These are phyloP conservation scores for Peronospora destructor DNA, from an alignment of 352 stramenopile genomes.

Conservation along the genomic window DNA sequence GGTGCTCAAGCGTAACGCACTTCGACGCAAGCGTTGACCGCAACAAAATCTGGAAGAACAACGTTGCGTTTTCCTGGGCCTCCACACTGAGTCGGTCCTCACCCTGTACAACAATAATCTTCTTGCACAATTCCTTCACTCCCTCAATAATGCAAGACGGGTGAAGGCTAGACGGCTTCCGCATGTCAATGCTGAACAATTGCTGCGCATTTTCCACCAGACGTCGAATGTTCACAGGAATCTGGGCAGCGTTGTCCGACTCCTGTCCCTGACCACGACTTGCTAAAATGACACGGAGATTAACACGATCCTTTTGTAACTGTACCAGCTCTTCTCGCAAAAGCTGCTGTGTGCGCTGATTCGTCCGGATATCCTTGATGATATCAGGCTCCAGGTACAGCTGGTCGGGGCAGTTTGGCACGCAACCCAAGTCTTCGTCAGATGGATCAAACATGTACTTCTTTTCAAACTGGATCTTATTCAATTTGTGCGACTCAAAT, in stretches of 20 bases:
- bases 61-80: constrained; percentile 96
- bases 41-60: constrained; percentile 97
- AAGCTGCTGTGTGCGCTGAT: constrained; percentile 90
- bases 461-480: constrained; percentile 91
- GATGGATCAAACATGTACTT: constrained; percentile 90
- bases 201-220: constrained; percentile 96
- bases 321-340: constrained; percentile 92
- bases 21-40: constrained; percentile 95
- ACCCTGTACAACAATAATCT: constrained; percentile 94
- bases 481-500: constrained; percentile 86
- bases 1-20: constrained; percentile 92
- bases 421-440: constrained; percentile 90
- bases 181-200: constrained; percentile 89
- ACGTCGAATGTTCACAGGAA: constrained; percentile 91
- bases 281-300: constrained; percentile 91
- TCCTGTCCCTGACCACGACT: constrained; percentile 93
- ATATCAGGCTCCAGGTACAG: constrained; percentile 81
- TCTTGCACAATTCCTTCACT: constrained; percentile 90
- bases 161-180: constrained; percentile 90
- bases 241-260: constrained; percentile 83
- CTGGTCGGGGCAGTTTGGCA: constrained; percentile 78
- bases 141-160: constrained; percentile 85
- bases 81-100: constrained; percentile 92
- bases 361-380: constrained; percentile 89
- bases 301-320: constrained; percentile 91